phyloP scores from a whole-genome alignment of 192 early-diverging fungal genomes.

The Gryganskiella cystojenkinii region DNA sequence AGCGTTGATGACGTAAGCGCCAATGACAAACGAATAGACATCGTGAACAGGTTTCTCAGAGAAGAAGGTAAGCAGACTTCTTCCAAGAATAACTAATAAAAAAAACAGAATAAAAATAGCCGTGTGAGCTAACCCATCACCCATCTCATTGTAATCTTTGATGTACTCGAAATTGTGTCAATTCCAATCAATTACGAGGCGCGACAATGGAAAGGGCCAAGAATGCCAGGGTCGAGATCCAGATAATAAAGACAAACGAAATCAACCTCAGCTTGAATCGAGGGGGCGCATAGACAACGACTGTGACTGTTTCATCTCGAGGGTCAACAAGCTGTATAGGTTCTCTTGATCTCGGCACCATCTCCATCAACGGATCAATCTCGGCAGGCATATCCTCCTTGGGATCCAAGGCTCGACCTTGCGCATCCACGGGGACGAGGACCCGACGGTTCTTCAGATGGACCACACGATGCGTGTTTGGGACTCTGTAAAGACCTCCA shows the following conservation, averaged over 20 bases:
- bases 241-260: conserved; percentile 63
- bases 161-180: conserved; percentile 1
- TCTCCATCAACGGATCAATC: conserved; percentile 56
- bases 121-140: too few relatives aligned
- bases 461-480: conserved; percentile 85
- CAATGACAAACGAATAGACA: conserved; percentile 77
- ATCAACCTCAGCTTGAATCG: conserved; percentile 70
- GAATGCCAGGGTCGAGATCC: conserved; percentile 63
- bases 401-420: conserved; percentile 63
- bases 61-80: conserved; percentile 57
- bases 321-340: conserved; percentile 58
- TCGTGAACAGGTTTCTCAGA: conserved; percentile 77
- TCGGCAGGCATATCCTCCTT: conserved; percentile 72
- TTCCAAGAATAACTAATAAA: conserved; percentile 69
- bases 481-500: conserved; percentile 82
- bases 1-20: conserved; percentile 64
- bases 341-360: conserved; percentile 29
- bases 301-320: conserved; percentile 78
- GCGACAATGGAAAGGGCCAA: conserved; percentile 59
- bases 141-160: background rate
- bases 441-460: conserved; percentile 83
- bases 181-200: conserved; percentile 49
- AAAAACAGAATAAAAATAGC: conserved; percentile 23
- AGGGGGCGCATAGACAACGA: conserved; percentile 85
- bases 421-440: conserved; percentile 79